Base-by-base conservation (phyloP, 768 basidiomycete species). In the Trametes meyenii region DNA sequence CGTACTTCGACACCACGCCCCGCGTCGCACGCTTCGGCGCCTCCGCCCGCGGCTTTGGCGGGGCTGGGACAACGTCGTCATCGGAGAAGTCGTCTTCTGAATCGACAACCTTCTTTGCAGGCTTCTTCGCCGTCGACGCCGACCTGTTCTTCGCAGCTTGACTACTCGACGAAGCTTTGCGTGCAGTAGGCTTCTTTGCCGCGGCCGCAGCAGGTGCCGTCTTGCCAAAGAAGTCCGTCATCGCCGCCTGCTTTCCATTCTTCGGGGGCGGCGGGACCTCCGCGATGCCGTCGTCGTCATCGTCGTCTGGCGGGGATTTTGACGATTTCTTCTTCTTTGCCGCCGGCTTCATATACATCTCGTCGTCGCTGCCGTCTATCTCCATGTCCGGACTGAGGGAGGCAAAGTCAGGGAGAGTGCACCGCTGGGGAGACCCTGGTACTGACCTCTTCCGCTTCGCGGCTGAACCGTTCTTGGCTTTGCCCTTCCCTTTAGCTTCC, bases 391-490 rank as follows among this genome's bases (percentile, higher is more conserved):
- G 71, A 48, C 79, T 83, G 60, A 24, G 16, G 19, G 12, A n/a
- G 1, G 42, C 12, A 2, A 26, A 1, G 42, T 45, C 0, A 55
- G 23, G 19, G 29, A 35, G 13, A 33, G 26, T 7, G 33, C 13
- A 2, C 17, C 16, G 14, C 36, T 16, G 19, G 3, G n/a, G 0
- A 46, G n/a, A 58, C 14, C 14, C 7, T 10, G 23, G 11, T 6
- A 72, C 78, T 35, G 52, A 88, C 90, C 83, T 89, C 74, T 92
- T 93, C 44, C 89, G 85, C 74, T 92, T 92, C 45, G 52, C 26
- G 0, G 65, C 49, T 0, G 75, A 70, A 16, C 69, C 66, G 17
- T 71, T 70, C 67, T 77, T 78, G 2, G 74, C 78, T 65, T 83
- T 85, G 39, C 71, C 78, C 59, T 83, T 84, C 36, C 72, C 77